phyloP scores from a whole-genome alignment of 2,329 filamentous ascomycete genomes.

The Cytospora paraplurivora region DNA sequence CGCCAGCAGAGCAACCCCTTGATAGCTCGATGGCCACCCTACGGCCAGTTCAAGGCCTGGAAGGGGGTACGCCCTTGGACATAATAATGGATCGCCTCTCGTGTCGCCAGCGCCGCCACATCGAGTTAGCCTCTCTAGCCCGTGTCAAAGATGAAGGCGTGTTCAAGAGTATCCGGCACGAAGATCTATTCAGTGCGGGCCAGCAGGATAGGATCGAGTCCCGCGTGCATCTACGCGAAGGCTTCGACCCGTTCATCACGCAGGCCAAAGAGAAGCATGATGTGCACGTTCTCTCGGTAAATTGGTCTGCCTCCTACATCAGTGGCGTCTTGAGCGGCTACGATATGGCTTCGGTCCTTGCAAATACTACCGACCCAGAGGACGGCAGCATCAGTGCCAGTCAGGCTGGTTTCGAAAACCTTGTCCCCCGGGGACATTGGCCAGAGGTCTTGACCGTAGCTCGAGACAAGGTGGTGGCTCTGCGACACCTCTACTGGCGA shows the following conservation, averaged over 20 bases:
- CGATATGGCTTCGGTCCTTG: slow-evolving; percentile 40
- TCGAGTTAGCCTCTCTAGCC: slow-evolving; percentile 50
- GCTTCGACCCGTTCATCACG: slow-evolving; percentile 40
- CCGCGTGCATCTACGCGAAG: slow-evolving; percentile 41
- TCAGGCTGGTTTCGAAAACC: slow-evolving; percentile 17
- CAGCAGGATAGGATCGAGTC: slow-evolving; percentile 39
- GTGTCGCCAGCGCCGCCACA: slow-evolving; percentile 36
- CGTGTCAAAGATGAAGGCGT: slow-evolving; percentile 48
- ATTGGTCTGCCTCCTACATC: slow-evolving; percentile 36
- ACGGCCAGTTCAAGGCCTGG: neutral
- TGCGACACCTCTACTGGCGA: slow-evolving; percentile 33
- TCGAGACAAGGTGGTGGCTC: slow-evolving; percentile 48
- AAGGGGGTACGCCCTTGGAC: neutral
- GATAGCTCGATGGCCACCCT: neutral
- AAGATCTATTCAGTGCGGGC: slow-evolving; percentile 43
- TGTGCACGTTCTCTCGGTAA: slow-evolving; percentile 52
- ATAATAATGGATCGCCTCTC: neutral
- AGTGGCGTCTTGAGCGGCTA: slow-evolving; percentile 37
- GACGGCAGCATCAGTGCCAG: slow-evolving; percentile 20
- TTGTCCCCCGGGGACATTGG: slow-evolving; percentile 35
- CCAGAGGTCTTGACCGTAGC: slow-evolving; percentile 11
- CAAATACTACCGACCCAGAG: slow-evolving; percentile 45
- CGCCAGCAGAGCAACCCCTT: neutral
- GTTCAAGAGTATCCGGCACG: slow-evolving; percentile 45
- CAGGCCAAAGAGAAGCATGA: slow-evolving; percentile 5